These are phyloP conservation scores for Rhipidocladum racemiflorum DNA, from an alignment of 176 grass and related monocot species.

Conservation along the genomic window DNA sequence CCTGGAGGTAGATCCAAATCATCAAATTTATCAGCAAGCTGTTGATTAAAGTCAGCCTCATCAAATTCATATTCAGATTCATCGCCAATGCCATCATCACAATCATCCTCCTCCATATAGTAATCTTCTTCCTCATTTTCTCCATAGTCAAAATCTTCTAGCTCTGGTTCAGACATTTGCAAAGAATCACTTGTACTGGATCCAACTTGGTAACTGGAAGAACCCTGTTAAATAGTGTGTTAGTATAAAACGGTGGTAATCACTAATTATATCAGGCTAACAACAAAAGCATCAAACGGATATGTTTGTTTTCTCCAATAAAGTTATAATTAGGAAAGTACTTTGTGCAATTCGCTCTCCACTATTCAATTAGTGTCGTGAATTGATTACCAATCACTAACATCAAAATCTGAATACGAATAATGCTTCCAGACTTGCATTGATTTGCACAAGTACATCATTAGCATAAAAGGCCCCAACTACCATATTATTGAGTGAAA, in stretches of 20 bases:
- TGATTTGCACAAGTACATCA: background rate
- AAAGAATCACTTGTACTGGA: constrained; percentile 34
- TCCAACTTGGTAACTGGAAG: constrained; percentile 38
- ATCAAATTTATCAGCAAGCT: constrained; percentile 76
- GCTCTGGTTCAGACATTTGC: constrained; percentile 28
- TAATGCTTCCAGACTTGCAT: background rate
- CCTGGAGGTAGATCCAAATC: constrained; percentile 74
- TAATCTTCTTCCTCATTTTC: constrained; percentile 53
- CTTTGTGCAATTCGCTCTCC: background rate
- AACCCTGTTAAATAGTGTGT: constrained; percentile 38
- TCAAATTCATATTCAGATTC: constrained; percentile 56
- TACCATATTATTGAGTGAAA: background rate
- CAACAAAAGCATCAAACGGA: background rate
- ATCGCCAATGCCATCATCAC: constrained; percentile 27
- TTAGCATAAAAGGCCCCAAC: background rate
- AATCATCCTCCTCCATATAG: constrained; percentile 51
- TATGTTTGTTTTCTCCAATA: background rate
- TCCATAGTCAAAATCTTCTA: constrained; percentile 14
- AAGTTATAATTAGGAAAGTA: background rate
- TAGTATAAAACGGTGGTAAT: background rate
- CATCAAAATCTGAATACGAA: background rate
- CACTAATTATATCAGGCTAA: background rate
- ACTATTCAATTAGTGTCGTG: background rate
- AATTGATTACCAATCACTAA: background rate
- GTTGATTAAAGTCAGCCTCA: constrained; percentile 44